Conservation (phyloP, 805 yeast species). For the Suhomyces emberorum region DNA sequence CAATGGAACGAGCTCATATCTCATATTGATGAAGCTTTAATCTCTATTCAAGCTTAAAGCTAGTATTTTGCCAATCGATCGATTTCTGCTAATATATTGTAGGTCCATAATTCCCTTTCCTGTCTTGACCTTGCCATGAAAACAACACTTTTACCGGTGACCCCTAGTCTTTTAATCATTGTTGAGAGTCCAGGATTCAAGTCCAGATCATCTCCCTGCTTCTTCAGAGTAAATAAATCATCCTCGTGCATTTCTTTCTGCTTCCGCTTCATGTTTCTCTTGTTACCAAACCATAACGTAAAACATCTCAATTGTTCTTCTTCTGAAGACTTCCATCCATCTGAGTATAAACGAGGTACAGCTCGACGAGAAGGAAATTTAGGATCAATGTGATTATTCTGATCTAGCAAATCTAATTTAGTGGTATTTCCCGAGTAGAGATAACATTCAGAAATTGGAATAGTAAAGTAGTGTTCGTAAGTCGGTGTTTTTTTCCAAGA, state of each 20-base stretch:
- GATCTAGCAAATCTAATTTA: constrained; percentile 49
- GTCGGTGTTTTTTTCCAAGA: constrained; percentile 45
- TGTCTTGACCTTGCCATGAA: constrained; percentile 80
- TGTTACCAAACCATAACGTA: constrained; percentile 79
- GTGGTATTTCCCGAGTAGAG: constrained; percentile 70
- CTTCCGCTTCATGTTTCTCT: constrained; percentile 37
- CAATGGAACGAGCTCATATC: constrained; percentile 15
- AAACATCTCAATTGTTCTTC: constrained; percentile 74
- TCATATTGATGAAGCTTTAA: constrained; percentile 17
- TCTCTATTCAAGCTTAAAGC: background rate
- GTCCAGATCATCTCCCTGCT: background rate
- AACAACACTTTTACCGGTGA: constrained; percentile 63
- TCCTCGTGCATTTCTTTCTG: background rate
- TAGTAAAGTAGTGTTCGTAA: constrained; percentile 51
- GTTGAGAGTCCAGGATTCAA: constrained; percentile 42
- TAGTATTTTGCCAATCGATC: constrained; percentile 33
- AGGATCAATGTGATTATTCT: constrained; percentile 46
- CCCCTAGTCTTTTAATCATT: constrained; percentile 55
- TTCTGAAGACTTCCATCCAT: constrained; percentile 84
- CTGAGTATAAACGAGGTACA: constrained; percentile 69
- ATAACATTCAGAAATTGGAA: constrained; percentile 67
- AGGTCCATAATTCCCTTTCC: constrained; percentile 83
- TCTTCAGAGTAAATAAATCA: background rate
- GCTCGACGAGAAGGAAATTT: constrained; percentile 53
- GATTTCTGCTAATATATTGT: constrained; percentile 40